phyloP scores from a whole-genome alignment of 2,329 filamentous ascomycete genomes.

The Fonsecaea nubica region DNA sequence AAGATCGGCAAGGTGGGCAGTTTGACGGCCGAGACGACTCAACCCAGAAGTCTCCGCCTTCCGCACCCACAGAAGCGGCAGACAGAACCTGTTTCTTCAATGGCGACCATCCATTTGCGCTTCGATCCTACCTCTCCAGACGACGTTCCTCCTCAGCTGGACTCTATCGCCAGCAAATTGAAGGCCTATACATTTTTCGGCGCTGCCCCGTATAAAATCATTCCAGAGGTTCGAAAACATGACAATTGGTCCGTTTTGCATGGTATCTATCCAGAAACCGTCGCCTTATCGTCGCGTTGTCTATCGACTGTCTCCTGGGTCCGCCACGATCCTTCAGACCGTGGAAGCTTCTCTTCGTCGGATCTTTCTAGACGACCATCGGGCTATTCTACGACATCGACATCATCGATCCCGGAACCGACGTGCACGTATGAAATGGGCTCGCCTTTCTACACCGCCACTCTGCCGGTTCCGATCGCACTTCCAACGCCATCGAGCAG shows the following conservation, averaged over 20 bases:
- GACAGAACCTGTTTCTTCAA: slow-evolving; percentile 57
- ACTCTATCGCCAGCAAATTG: slow-evolving; percentile 60
- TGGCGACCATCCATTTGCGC: slow-evolving; percentile 63
- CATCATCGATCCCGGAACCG: slow-evolving; percentile 40
- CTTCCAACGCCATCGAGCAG: slow-evolving; percentile 53
- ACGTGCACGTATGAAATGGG: slow-evolving; percentile 48
- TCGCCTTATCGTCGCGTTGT: slow-evolving; percentile 62
- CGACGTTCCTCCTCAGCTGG: slow-evolving; percentile 60
- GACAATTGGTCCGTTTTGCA: slow-evolving; percentile 53
- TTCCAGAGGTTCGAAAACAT: slow-evolving; percentile 54
- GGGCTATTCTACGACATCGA: slow-evolving; percentile 37
- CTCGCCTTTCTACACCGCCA: slow-evolving; percentile 64
- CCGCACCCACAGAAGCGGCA: slow-evolving; percentile 49
- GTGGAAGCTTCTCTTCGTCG: slow-evolving; percentile 52
- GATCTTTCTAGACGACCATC: slow-evolving; percentile 43
- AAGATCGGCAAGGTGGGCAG: slow-evolving; percentile 63
- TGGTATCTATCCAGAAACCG: slow-evolving; percentile 60
- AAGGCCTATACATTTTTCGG: slow-evolving; percentile 65
- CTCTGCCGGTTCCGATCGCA: slow-evolving; percentile 68
- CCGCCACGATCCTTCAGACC: slow-evolving; percentile 50
- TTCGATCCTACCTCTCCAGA: slow-evolving; percentile 64
- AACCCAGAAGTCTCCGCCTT: slow-evolving; percentile 64
- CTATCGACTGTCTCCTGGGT: slow-evolving; percentile 65
- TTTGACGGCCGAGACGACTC: slow-evolving; percentile 62
- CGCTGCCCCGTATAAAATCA: slow-evolving; percentile 56